A percentile compares a stretch with the other conserved stretches of the same genome.
Conservation (phyloP, 768 basidiomycete genomes). For the Leucocoprinus leucothites region DNA sequence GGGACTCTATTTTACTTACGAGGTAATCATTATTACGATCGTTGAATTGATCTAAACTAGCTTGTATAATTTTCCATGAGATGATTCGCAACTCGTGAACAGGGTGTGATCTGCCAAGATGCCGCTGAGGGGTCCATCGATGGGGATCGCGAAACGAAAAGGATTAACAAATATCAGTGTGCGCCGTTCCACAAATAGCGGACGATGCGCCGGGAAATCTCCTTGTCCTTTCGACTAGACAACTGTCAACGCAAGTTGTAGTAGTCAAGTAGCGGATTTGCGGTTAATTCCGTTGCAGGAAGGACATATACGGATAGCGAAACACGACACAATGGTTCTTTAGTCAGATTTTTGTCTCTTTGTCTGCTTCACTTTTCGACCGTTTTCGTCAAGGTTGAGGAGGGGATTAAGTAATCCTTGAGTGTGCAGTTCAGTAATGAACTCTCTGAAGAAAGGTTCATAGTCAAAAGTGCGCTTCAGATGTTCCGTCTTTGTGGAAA, state of each 20-base stretch:
- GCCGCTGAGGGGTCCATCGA: not conserved
- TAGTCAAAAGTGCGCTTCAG: constrained; percentile 61
- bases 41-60: not conserved
- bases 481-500: constrained; percentile 45
- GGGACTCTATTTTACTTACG: constrained; percentile 51
- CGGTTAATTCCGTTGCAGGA: not conserved
- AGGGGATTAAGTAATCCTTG: constrained; percentile 45
- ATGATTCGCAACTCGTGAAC: not conserved
- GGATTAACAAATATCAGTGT: not conserved
- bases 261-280: no score
- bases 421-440: constrained; percentile 36
- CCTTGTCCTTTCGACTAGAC: no score
- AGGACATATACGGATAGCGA: not conserved
- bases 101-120: not conserved
- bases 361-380: constrained; percentile 20
- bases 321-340: no score
- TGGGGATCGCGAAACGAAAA: not conserved
- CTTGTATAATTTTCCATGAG: not conserved
- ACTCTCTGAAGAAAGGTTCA: constrained; percentile 55
- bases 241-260: no score
- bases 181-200: no score
- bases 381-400: constrained; percentile 35
- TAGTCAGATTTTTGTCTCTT: constrained; percentile 4
- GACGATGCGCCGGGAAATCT: no score
- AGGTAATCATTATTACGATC: constrained; percentile 36